These are phyloP conservation scores for Pseudogymnoascus sp. DNA, from an alignment of 2,329 filamentous ascomycete genomes.

Conservation along the genomic window DNA sequence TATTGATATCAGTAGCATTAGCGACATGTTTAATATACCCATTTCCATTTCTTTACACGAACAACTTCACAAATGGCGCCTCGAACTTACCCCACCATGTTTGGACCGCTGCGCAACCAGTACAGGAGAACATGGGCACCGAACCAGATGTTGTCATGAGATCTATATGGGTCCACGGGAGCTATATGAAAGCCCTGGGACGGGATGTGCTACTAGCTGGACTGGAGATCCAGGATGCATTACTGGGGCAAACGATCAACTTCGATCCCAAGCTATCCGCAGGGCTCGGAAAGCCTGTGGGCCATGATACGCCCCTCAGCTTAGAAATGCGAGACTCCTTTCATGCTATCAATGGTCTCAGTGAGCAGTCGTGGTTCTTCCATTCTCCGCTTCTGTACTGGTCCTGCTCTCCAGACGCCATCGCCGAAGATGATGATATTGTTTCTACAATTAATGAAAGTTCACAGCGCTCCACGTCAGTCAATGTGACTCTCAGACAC, in stretches of 20 bases:
- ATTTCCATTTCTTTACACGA: conserved; percentile 66
- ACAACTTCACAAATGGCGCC: conserved; percentile 62
- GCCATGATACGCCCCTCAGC: conserved; percentile 24
- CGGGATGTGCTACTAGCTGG: conserved; percentile 58
- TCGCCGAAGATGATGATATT: conserved; percentile 56
- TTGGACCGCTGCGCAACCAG: conserved; percentile 67
- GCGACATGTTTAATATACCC: conserved; percentile 67
- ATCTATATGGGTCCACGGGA: conserved; percentile 71
- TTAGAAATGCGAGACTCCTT: conserved; percentile 41
- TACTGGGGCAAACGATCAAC: conserved; percentile 54
- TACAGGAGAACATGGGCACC: conserved; percentile 43
- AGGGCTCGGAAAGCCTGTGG: conserved; percentile 11
- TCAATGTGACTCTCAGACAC: conserved; percentile 68
- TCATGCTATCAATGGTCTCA: conserved; percentile 53
- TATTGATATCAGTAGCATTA: conserved; percentile 65
- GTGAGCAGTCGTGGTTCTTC: conserved; percentile 64
- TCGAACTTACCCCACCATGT: conserved; percentile 71
- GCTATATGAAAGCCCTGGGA: conserved; percentile 70
- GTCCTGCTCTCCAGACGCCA: conserved; percentile 55
- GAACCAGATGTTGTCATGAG: conserved; percentile 71
- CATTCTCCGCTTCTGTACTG: conserved; percentile 80
- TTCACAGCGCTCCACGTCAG: conserved; percentile 54
- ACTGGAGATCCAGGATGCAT: conserved; percentile 60
- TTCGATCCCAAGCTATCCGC: conserved; percentile 42
- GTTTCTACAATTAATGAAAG: conserved; percentile 62